phyloP scores from a whole-genome alignment of 2,329 filamentous ascomycete genomes.

The Fusarium fracticaudum region DNA sequence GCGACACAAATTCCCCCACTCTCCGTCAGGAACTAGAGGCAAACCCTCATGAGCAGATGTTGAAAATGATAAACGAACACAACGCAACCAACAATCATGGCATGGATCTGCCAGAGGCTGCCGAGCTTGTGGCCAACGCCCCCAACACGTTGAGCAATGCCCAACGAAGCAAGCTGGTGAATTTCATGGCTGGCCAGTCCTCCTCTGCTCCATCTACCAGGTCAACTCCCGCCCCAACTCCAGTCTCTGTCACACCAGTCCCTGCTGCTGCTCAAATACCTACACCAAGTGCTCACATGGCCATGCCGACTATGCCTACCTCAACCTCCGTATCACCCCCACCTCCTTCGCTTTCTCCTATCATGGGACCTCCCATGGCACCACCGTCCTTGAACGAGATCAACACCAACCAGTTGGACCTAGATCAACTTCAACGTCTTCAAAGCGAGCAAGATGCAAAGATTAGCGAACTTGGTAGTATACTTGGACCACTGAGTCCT shows the following conservation, averaged over 20 bases:
- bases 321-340: conserved; percentile 43
- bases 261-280: conserved; percentile 11
- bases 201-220: conserved; percentile 40
- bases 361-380: conserved; percentile 55
- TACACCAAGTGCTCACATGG: conserved; percentile 23
- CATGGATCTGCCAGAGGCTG: conserved; percentile 63
- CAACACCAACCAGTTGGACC: conserved; percentile 75
- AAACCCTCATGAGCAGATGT: conserved; percentile 70
- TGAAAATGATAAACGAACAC: conserved; percentile 72
- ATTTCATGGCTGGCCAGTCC: conserved; percentile 64
- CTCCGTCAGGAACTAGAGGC: conserved; percentile 65
- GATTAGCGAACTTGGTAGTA: conserved; percentile 77
- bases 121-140: conserved; percentile 62
- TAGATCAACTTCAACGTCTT: conserved; percentile 81
- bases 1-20: conserved; percentile 58
- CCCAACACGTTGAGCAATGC: conserved; percentile 65
- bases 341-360: conserved; percentile 58
- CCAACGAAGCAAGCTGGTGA: conserved; percentile 67
- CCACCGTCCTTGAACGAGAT: conserved; percentile 69
- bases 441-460: conserved; percentile 82
- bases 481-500: conserved; percentile 83
- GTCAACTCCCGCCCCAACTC: conserved; percentile 28
- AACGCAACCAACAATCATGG: conserved; percentile 63
- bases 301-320: conserved; percentile 33
- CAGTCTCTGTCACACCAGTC: conserved; percentile 9